phyloP scores from a whole-genome alignment of 108 stramenopile species.

The Cyclotella distinguenda region DNA sequence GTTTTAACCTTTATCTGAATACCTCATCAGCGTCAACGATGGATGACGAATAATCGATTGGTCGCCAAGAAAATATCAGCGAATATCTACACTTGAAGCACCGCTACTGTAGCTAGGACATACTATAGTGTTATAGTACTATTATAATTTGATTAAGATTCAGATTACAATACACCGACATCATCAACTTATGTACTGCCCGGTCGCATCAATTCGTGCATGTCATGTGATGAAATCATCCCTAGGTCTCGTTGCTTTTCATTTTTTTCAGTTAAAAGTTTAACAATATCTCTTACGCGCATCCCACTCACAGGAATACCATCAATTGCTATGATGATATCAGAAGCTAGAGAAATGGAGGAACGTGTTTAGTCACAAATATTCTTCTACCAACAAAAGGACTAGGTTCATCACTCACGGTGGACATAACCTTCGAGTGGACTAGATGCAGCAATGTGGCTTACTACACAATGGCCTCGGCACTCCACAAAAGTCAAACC shows the following conservation, averaged over 20 bases:
- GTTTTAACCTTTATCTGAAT: no score
- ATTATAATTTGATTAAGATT: no score
- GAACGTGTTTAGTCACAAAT: no score
- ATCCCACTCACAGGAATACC: conserved; percentile 82
- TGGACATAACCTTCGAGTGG: conserved; percentile 80
- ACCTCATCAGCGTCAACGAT: no score
- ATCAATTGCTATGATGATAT: conserved; percentile 84
- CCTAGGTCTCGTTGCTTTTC: conserved; percentile 71
- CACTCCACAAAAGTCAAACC: conserved; percentile 83
- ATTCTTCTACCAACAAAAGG: no score
- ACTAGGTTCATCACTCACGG: conserved; percentile 11
- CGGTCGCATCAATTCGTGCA: conserved; percentile 61
- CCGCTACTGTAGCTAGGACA: no score
- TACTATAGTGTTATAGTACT: no score
- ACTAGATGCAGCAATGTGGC: conserved; percentile 67
- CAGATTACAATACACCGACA: no score
- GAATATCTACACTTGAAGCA: no score
- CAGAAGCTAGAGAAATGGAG: no score
- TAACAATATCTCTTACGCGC: conserved; percentile 78
- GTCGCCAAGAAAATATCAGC: no score
- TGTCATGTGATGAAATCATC: conserved; percentile 74
- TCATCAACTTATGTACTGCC: conserved; percentile 22
- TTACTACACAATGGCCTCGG: conserved; percentile 86
- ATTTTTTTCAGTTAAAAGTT: conserved; percentile 62
- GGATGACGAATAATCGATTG: no score